Evolutionary conservation across 768 basidiomycete genomes (phyloP).

Genomic region (Scleroderma bovista): DNA sequence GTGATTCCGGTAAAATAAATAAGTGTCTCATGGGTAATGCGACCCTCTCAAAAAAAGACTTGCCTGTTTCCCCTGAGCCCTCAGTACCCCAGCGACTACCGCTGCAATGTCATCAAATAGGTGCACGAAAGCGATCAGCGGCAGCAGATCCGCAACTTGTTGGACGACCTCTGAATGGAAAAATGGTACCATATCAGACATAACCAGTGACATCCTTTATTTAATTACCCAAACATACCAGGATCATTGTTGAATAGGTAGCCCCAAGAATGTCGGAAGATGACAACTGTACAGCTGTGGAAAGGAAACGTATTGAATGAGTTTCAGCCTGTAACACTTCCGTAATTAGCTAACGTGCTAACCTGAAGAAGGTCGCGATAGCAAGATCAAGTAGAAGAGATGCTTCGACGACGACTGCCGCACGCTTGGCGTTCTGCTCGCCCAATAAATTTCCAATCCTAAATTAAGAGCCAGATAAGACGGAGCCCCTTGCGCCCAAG

Average conservation of each 20-base stretch:
- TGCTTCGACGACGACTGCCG: constrained; percentile 61
- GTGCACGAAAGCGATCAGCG: constrained; percentile 72
- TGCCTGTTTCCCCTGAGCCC: constrained; percentile 77
- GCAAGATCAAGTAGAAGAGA: constrained; percentile 59
- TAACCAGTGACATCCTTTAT: too few species aligned
- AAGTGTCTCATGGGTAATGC: not conserved
- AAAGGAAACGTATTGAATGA: not conserved
- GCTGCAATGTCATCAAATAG: constrained; percentile 74
- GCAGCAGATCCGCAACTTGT: constrained; percentile 59
- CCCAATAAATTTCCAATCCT: constrained; percentile 89
- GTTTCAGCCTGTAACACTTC: not conserved
- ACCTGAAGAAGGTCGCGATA: constrained; percentile 62
- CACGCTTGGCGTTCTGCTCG: constrained; percentile 66
- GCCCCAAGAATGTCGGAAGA: constrained; percentile 64
- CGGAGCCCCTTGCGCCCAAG: not conserved
- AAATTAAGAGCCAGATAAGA: not conserved
- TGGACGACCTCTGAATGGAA: constrained; percentile 14
- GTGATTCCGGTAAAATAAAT: not conserved
- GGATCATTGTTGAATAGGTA: constrained; percentile 70
- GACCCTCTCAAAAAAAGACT: not conserved
- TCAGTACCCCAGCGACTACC: constrained; percentile 72
- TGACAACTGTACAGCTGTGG: constrained; percentile 45
- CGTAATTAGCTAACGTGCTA: constrained; percentile 3
- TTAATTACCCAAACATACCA: constrained; percentile 26
- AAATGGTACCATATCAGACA: too few species aligned